phyloP scores from a whole-genome alignment of 257 asterid species.

The Vinca minor region DNA sequence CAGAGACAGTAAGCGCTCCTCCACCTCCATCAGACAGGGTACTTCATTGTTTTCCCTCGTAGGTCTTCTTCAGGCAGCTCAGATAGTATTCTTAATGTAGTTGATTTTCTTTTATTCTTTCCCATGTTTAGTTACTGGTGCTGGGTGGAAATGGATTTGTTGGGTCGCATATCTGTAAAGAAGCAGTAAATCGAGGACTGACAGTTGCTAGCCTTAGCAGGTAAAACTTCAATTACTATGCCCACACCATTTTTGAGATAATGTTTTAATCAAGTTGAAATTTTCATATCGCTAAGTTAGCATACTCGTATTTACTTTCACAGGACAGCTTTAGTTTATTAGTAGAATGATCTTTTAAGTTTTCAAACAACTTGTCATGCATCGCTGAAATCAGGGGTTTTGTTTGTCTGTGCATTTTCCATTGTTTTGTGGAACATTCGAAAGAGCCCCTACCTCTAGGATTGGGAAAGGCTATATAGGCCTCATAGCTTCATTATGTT shows the following conservation, averaged over 20 bases:
- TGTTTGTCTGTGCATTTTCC: neutral
- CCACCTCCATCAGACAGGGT: slow-evolving; percentile 91
- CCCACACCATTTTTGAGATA: no score
- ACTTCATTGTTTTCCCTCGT: slow-evolving; percentile 12
- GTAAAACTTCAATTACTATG: slow-evolving; percentile 21
- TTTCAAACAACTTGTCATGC: neutral
- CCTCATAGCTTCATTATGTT: neutral
- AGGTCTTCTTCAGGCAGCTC: neutral
- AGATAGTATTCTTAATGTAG: neutral
- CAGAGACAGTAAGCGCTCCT: slow-evolving; percentile 68
- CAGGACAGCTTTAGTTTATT: neutral
- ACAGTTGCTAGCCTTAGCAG: slow-evolving; percentile 89
- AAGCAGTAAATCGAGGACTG: slow-evolving; percentile 69
- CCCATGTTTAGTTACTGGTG: slow-evolving; percentile 70
- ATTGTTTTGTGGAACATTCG: neutral
- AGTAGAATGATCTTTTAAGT: neutral
- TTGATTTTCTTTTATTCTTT: neutral
- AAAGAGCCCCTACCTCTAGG: neutral
- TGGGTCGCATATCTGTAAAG: slow-evolving; percentile 90
- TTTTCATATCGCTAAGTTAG: no score
- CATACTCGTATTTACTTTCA: neutral
- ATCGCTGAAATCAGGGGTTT: neutral
- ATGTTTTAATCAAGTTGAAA: no score
- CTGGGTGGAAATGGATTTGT: slow-evolving; percentile 97
- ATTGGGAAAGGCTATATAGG: neutral